Evolutionary conservation across 371 early-diverging fungal species (phyloP), one percentile per base, ranked within the genome.

Genomic region (Syncephalis fuscata): DNA sequence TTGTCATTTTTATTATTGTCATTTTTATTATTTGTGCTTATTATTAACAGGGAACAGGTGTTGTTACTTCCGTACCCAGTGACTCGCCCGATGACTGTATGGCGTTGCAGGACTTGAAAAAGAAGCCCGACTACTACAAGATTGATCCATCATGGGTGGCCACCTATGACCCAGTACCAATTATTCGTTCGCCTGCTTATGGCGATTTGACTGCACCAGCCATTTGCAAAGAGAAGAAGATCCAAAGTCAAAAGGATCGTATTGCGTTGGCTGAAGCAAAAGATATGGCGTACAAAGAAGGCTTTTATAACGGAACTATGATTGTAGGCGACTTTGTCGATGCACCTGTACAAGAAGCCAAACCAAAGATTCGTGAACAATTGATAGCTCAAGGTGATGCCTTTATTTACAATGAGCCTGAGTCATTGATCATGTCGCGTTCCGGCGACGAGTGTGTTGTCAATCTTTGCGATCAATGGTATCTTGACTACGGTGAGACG

Each of bases 381-480:
- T 60, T 98, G 56, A 79, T 96, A 48, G 70, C 73, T 5, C 42
- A 57, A 23, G 76, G 77, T 17, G 64, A 74, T 19, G 98, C 81
- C 24, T 87, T 95, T 56, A 71, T 76, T 20, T 98, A 95, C 67
- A 90, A 83, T 53, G 98, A 98, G 69, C 99, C 99, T 24, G 99
- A 98, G 57, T 76, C 78, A 49, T 71, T 82, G 44, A 92, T 99
- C 51, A 86, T 98, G 59, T 88, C 88, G 49, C 86, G 99, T 52
- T 88, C 89, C 55, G 99, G 95, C 40, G 98, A 96, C 54, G 94
- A 91, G 60, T 99, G 99, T 67, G 89, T 99, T 44, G 99, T 99
- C 48, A 87, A 94, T 22, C 69, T 98, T 54, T 80, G 89, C 60
- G 97, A 97, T 60, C 99, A 99, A 71, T 99, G 99, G 99, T 99